Conservation (phyloP, 2,329 filamentous ascomycete species). For the Plectosphaerella plurivora region DNA sequence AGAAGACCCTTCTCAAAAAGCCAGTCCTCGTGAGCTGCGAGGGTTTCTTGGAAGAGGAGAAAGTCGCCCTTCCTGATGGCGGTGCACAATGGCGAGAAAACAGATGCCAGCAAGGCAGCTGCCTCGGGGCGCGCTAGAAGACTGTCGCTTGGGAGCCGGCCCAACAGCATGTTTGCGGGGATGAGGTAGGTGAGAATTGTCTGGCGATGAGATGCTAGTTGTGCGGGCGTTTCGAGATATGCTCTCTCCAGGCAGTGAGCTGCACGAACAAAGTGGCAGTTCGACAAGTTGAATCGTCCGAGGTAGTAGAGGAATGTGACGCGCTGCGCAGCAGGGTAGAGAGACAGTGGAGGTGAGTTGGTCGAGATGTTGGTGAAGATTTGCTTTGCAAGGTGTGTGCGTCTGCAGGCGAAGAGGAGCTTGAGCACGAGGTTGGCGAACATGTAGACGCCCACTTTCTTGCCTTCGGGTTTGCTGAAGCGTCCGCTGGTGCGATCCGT, state of each 20-base stretch:
- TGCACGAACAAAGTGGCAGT: slow-evolving; percentile 76
- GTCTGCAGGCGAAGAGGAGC: slow-evolving; percentile 80
- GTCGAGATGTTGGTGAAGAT: slow-evolving; percentile 86
- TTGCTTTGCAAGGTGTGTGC: slow-evolving; percentile 78
- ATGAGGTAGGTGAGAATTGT: slow-evolving; percentile 82
- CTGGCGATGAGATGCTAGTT: slow-evolving; percentile 68
- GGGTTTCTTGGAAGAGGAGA: slow-evolving; percentile 64
- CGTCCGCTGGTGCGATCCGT: slow-evolving; percentile 70
- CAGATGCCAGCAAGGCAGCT: slow-evolving; percentile 50
- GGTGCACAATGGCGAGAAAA: slow-evolving; percentile 69
- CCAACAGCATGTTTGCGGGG: slow-evolving; percentile 76
- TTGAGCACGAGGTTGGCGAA: slow-evolving; percentile 89
- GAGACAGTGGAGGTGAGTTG: slow-evolving; percentile 72
- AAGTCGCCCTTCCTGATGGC: slow-evolving; percentile 74
- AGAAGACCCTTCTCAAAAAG: slow-evolving; percentile 73
- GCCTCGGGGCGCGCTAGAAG: slow-evolving; percentile 71
- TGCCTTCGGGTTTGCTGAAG: slow-evolving; percentile 70
- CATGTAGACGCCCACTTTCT: slow-evolving; percentile 82
- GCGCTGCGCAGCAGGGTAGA: slow-evolving; percentile 81
- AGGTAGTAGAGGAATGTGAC: slow-evolving; percentile 95
- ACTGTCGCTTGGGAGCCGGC: slow-evolving; percentile 67
- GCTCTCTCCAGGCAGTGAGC: slow-evolving; percentile 71
- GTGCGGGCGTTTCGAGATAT: slow-evolving; percentile 62
- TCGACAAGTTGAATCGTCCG: slow-evolving; percentile 82
- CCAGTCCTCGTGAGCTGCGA: slow-evolving; percentile 64